Conservation (phyloP, 192 early-diverging fungal species). For the Cetraspora pellucida region DNA sequence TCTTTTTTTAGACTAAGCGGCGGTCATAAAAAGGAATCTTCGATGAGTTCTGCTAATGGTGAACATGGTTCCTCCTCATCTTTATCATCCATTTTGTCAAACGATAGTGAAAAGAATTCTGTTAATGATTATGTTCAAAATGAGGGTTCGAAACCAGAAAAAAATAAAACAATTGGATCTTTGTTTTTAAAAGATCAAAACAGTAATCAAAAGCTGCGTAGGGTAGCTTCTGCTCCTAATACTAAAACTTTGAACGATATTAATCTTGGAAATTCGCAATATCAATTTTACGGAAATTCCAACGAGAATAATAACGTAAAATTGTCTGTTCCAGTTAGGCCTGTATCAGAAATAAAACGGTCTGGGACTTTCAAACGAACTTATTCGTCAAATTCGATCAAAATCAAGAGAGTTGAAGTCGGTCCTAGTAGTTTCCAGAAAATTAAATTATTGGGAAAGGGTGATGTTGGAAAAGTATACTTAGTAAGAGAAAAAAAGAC, state of each 20-base stretch:
- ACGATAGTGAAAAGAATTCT: not conserved
- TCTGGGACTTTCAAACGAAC: slow-evolving; percentile 66
- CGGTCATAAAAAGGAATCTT: slow-evolving; percentile 11
- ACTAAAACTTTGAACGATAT: slow-evolving; percentile 43
- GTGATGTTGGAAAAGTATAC: slow-evolving; percentile 97
- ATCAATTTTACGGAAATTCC: slow-evolving; percentile 18
- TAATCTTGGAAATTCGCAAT: slow-evolving; percentile 35
- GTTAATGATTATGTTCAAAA: slow-evolving; percentile 22
- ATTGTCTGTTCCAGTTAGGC: slow-evolving; percentile 31
- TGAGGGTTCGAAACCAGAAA: not conserved
- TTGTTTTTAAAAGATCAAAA: slow-evolving; percentile 15
- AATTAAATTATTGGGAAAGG: slow-evolving; percentile 90
- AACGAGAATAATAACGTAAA: slow-evolving; percentile 20
- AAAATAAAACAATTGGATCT: slow-evolving; percentile 23
- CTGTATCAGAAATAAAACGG: slow-evolving; percentile 40
- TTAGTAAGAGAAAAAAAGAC: slow-evolving; percentile 85
- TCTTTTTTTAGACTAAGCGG: slow-evolving; percentile 44
- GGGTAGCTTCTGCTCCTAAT: slow-evolving; percentile 57
- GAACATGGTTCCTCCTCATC: slow-evolving; percentile 17
- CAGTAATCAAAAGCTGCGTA: slow-evolving; percentile 32
- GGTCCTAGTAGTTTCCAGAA: slow-evolving; percentile 87
- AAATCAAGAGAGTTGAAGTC: slow-evolving; percentile 79
- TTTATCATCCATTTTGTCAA: slow-evolving; percentile 23
- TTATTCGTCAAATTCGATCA: slow-evolving; percentile 82
- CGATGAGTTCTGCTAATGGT: slow-evolving; percentile 9